Evolutionary conservation across 306 rosid genomes (phyloP).

Genomic region (Sophora flavescens): DNA sequence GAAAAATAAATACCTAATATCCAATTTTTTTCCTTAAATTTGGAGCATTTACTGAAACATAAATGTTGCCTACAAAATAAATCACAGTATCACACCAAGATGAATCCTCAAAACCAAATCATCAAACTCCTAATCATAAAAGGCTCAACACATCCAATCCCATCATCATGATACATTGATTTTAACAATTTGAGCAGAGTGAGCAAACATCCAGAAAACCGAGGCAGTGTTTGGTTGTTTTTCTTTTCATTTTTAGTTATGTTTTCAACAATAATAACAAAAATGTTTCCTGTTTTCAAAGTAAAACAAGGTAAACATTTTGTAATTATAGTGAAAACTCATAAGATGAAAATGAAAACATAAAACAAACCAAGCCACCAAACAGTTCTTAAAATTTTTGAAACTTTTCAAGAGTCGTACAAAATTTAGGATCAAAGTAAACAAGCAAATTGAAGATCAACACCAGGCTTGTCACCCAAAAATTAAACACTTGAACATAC

Average conservation of each 20-base stretch:
- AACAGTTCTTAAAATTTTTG: conserved; percentile 33
- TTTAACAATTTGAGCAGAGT: conserved; percentile 20
- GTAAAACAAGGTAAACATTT: background rate
- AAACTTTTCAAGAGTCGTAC: conserved; percentile 20
- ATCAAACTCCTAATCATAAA: conserved; percentile 22
- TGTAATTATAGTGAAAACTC: background rate
- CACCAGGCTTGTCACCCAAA: background rate
- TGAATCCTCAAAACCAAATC: conserved; percentile 33
- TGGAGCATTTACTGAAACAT: conserved; percentile 43
- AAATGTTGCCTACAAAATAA: conserved; percentile 41
- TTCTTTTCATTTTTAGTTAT: too few relatives aligned
- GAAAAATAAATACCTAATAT: conserved; percentile 39
- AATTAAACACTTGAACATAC: too few relatives aligned
- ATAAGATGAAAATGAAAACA: background rate
- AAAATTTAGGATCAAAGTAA: conserved; percentile 28
- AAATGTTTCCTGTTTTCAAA: background rate
- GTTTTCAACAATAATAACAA: background rate
- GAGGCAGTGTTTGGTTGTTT: background rate
- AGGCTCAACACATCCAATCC: conserved; percentile 23
- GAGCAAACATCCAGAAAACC: background rate
- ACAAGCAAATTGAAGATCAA: conserved; percentile 16
- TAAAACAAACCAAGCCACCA: background rate
- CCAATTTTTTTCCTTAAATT: conserved; percentile 35
- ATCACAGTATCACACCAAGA: conserved; percentile 9
- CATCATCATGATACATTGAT: conserved; percentile 1